Evolutionary conservation across 140 eudicot species (phyloP), one percentile per base, ranked within the genome.

Genomic region (Stevia rebaudiana): DNA sequence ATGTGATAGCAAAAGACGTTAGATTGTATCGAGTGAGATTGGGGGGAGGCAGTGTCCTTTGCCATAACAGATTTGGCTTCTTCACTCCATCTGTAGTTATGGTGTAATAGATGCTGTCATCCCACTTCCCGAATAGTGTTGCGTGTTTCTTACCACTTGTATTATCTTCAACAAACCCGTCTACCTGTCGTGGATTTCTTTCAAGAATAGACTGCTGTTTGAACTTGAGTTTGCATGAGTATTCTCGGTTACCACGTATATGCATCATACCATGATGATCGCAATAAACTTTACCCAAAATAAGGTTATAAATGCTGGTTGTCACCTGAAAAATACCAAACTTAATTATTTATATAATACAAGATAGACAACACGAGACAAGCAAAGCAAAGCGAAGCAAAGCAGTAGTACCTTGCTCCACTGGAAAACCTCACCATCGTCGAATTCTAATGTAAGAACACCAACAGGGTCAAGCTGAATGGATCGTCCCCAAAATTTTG

Each of bases 401-500:
- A 6, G 52, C 52, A 15, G 52, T 46, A 46, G 36, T 72, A 88
- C 97, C 95, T 91, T 91, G 82, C 86, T 87, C 98, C 98, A 91
- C 23, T 87, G 94, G 74, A 91, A 84, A 46, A 78, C 76, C 80
- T 84, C 96, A 4, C 98, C 98, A 65, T 87, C 98, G 35, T 91
- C 95, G 66, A 91, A 91, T 63, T 91, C 89, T 56, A 91, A 42
- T 17, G 94, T 81, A 18, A 91, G 82, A 31, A 77, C 64, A 31
- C 98, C 98, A 61, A 87, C 89, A 37, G 98, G 98, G 69, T 91
- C 96, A 6, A 91, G 87, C 61, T 91, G 98, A 66, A 91, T 91
- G 10, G 98, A 82, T 36, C 84, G 64, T 12, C 98, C 98, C 98
- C 95, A 82, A 66, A 87, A 91, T 67, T 82, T 91, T 25, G 86